Percentiles rank a stretch among this genome's conserved stretches.
phyloP scores from a whole-genome alignment of 371 early-diverging fungal species.

The Funneliformis caledonium region DNA sequence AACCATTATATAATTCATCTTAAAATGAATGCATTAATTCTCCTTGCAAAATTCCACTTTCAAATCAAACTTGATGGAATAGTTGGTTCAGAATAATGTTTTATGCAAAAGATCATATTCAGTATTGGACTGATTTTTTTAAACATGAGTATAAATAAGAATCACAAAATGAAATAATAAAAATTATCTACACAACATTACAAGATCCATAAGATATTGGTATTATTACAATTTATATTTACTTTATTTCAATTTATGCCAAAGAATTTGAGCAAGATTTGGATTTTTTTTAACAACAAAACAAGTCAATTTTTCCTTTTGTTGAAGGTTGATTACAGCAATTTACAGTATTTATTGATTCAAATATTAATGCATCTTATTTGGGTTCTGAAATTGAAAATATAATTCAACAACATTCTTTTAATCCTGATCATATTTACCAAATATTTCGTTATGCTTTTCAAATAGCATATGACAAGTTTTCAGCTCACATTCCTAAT shows the following conservation, averaged over 20 bases:
- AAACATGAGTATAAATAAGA: neutral
- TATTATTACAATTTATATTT: no score
- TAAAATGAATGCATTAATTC: neutral
- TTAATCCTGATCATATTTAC: neutral
- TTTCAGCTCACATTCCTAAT: neutral
- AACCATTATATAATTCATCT: slow-evolving; percentile 11
- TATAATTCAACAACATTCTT: neutral
- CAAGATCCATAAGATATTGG: neutral
- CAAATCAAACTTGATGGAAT: slow-evolving; percentile 17
- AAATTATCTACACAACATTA: neutral
- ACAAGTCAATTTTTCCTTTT: slow-evolving; percentile 6
- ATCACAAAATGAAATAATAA: neutral
- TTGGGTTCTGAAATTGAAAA: neutral
- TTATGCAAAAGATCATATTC: neutral
- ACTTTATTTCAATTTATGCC: neutral
- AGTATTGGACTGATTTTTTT: slow-evolving; percentile 13
- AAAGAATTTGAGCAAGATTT: neutral
- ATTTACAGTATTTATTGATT: neutral
- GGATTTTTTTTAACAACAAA: slow-evolving; percentile 20
- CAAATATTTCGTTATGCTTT: neutral
- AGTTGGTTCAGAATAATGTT: slow-evolving; percentile 1
- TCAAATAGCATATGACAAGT: neutral
- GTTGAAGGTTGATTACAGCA: neutral
- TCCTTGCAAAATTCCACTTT: slow-evolving; percentile 8
- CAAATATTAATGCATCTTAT: neutral